phyloP scores from a whole-genome alignment of 768 basidiomycete genomes.

The Tricholoma matsutake region DNA sequence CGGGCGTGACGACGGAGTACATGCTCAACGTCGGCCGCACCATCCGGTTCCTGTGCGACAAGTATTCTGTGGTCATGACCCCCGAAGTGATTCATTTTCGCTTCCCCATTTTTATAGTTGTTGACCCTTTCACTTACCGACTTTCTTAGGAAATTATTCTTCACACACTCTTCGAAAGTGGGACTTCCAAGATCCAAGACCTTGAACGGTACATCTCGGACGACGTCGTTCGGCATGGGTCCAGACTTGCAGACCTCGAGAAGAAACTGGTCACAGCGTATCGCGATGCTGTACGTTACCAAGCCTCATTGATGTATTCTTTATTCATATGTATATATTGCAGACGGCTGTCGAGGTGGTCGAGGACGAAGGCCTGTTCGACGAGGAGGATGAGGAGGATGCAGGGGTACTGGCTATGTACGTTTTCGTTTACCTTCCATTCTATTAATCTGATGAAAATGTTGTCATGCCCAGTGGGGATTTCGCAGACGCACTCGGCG shows the following conservation, averaged over 20 bases:
- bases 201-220: slow-evolving; percentile 88
- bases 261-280: slow-evolving; percentile 85
- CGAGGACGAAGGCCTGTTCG: slow-evolving; percentile 64
- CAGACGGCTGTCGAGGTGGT: slow-evolving; percentile 47
- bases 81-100: slow-evolving; percentile 63
- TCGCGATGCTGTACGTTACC: slow-evolving; percentile 66
- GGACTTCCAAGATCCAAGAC: slow-evolving; percentile 70
- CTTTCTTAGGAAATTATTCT: slow-evolving; percentile 82
- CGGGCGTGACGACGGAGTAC: slow-evolving; percentile 77
- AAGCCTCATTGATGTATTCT: neutral
- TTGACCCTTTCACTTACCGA: neutral
- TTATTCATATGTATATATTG: neutral
- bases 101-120: neutral
- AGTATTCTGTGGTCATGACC: slow-evolving; percentile 75
- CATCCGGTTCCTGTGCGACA: slow-evolving; percentile 78
- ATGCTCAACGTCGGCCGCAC: slow-evolving; percentile 84
- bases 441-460: neutral
- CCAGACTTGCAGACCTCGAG: slow-evolving; percentile 73
- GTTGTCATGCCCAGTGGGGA: slow-evolving; percentile 54
- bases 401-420: slow-evolving; percentile 64
- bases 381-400: slow-evolving; percentile 51
- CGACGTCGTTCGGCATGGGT: slow-evolving; percentile 81
- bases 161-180: slow-evolving; percentile 88
- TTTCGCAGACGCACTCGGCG: slow-evolving; percentile 84
- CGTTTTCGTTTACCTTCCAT: slow-evolving; percentile 2